Conservation (phyloP, 371 early-diverging fungal species). For the Zychaea mexicana region DNA sequence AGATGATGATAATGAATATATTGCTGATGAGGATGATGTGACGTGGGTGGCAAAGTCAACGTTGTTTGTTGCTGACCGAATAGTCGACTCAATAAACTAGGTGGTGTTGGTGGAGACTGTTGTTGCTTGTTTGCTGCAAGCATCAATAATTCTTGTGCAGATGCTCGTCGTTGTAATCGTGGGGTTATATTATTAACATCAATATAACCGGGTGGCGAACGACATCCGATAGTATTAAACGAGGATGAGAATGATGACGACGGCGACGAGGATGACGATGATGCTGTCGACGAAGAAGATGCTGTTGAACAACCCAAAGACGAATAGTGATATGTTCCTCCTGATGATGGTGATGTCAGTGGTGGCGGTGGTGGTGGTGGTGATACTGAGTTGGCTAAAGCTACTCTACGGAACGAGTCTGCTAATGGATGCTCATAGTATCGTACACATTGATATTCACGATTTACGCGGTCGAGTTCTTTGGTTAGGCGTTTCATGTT, state of each 20-base stretch:
- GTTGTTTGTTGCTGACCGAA: neutral
- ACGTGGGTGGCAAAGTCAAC: neutral
- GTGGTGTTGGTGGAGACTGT: neutral
- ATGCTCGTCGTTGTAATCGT: constrained; percentile 8
- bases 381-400: constrained; percentile 9
- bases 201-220: too few relatives aligned
- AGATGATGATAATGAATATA: neutral
- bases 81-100: neutral
- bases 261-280: neutral
- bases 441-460: constrained; percentile 46
- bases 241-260: constrained; percentile 4
- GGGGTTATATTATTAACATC: neutral
- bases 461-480: constrained; percentile 54
- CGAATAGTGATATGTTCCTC: too few relatives aligned
- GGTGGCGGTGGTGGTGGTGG: neutral
- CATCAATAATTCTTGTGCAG: constrained; percentile 13
- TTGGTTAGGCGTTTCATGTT: constrained; percentile 54
- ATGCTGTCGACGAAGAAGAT: neutral
- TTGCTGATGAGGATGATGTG: neutral
- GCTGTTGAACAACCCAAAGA: neutral
- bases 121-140: neutral
- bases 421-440: constrained; percentile 45
- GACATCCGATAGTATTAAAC: constrained; percentile 6
- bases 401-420: constrained; percentile 37
- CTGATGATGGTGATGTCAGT: neutral